Percentiles rank a stretch among this genome's conserved stretches.
Evolutionary conservation across 805 yeast species (phyloP).

Genomic region (Barnettozyma sp.): DNA sequence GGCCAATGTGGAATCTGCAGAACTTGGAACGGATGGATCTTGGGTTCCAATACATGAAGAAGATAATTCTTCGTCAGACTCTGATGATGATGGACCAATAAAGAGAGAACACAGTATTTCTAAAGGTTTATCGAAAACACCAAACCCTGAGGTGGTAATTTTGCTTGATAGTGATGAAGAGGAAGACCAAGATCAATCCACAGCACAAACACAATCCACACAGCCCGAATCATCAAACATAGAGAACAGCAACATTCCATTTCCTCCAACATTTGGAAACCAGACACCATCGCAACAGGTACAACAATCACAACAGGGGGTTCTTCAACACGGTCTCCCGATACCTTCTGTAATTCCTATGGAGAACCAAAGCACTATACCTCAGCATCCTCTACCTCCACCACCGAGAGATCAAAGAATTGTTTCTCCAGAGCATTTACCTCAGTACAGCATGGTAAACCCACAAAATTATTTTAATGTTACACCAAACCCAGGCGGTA

Average conservation of each 20-base stretch:
- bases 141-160: slow-evolving; percentile 34
- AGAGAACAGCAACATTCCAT: background rate
- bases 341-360: too few relatives aligned
- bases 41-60: slow-evolving; percentile 46
- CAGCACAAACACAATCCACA: slow-evolving; percentile 2
- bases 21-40: slow-evolving; percentile 61
- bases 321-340: too few relatives aligned
- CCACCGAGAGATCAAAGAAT: background rate
- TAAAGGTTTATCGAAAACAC: slow-evolving; percentile 5
- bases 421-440: background rate
- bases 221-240: slow-evolving; percentile 1
- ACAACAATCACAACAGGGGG: too few relatives aligned
- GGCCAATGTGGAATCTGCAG: slow-evolving; percentile 57
- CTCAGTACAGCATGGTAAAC: background rate
- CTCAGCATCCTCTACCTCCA: slow-evolving; percentile 1
- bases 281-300: background rate
- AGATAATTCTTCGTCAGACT: slow-evolving; percentile 16
- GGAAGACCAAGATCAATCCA: slow-evolving; percentile 12
- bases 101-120: slow-evolving; percentile 3
- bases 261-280: too few relatives aligned
- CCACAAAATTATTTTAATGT: too few relatives aligned
- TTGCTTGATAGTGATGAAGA: slow-evolving; percentile 46
- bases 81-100: slow-evolving; percentile 9
- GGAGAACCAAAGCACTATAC: too few relatives aligned
- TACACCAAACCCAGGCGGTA: too few relatives aligned